phyloP scores from a whole-genome alignment of 495 filamentous ascomycete genomes.

The Penicillium odoratum region DNA sequence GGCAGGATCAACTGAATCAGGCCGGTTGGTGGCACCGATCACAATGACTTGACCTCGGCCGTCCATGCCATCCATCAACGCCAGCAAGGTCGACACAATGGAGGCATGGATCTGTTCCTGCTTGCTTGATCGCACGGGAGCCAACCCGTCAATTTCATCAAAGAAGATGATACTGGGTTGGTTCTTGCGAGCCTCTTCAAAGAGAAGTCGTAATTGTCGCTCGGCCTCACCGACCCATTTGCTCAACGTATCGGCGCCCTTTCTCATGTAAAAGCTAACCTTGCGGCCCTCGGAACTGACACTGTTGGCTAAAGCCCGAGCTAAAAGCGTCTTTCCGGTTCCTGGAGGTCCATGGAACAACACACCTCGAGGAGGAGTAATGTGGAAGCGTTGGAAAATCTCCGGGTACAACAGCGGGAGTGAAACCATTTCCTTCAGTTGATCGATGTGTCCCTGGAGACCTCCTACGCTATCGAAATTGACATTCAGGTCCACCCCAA shows the following conservation, averaged over 20 bases:
- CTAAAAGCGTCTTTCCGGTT: conserved; percentile 95
- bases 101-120: conserved; percentile 98
- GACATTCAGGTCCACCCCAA: conserved; percentile 87
- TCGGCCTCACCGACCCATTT: conserved; percentile 99
- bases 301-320: conserved; percentile 83
- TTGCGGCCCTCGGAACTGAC: conserved; percentile 80
- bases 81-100: conserved; percentile 92
- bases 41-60: conserved; percentile 97
- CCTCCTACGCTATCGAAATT: conserved; percentile 93
- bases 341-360: conserved; percentile 96
- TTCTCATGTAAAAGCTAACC: conserved; percentile 98
- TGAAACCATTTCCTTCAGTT: conserved; percentile 97
- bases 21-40: conserved; percentile 95
- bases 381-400: conserved; percentile 86
- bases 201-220: conserved; percentile 85
- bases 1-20: conserved; percentile 96
- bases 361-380: conserved; percentile 90
- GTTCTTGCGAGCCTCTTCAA: conserved; percentile 91
- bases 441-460: conserved; percentile 85
- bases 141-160: conserved; percentile 96
- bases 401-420: conserved; percentile 93
- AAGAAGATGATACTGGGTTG: conserved; percentile 99
- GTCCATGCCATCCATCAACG: conserved; percentile 99
- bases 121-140: conserved; percentile 93
- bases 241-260: conserved; percentile 93